phyloP scores from a whole-genome alignment of 2,329 filamentous ascomycete species.

The Trichoderma pleuroti region DNA sequence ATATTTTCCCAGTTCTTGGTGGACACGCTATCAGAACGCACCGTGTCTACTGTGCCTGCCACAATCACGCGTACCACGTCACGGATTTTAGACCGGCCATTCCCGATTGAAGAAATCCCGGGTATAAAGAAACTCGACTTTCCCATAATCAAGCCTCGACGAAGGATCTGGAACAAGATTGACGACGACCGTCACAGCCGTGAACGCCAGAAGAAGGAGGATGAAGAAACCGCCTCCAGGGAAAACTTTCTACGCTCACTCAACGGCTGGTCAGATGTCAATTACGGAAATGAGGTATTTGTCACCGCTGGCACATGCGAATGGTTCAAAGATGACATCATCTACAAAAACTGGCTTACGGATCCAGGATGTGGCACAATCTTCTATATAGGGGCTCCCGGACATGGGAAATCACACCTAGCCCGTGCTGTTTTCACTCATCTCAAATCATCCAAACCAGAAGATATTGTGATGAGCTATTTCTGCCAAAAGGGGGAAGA shows the following conservation, averaged over 20 bases:
- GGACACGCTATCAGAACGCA: slow-evolving; percentile 1
- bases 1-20: slow-evolving; percentile 13
- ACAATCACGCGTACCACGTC: background rate
- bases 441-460: slow-evolving; percentile 13
- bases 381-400: slow-evolving; percentile 20
- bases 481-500: slow-evolving; percentile 23
- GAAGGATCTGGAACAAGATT: background rate
- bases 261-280: slow-evolving; percentile 19
- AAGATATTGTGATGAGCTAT: slow-evolving; percentile 23
- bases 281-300: slow-evolving; percentile 19
- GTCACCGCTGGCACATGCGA: slow-evolving; percentile 21
- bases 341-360: slow-evolving; percentile 22
- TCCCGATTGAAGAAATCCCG: background rate
- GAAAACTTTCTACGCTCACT: slow-evolving; percentile 20
- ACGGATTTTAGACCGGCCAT: background rate
- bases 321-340: slow-evolving; percentile 21
- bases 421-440: slow-evolving; percentile 24
- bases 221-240: background rate
- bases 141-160: background rate
- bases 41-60: background rate
- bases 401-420: slow-evolving; percentile 25
- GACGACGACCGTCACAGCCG: background rate
- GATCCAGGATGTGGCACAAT: slow-evolving; percentile 18
- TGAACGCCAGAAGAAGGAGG: background rate
- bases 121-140: slow-evolving; percentile 2